Percentiles rank a stretch among this genome's conserved stretches.
Evolutionary conservation across 495 filamentous ascomycete genomes (phyloP).

Genomic region (Oidiodendron maius): DNA sequence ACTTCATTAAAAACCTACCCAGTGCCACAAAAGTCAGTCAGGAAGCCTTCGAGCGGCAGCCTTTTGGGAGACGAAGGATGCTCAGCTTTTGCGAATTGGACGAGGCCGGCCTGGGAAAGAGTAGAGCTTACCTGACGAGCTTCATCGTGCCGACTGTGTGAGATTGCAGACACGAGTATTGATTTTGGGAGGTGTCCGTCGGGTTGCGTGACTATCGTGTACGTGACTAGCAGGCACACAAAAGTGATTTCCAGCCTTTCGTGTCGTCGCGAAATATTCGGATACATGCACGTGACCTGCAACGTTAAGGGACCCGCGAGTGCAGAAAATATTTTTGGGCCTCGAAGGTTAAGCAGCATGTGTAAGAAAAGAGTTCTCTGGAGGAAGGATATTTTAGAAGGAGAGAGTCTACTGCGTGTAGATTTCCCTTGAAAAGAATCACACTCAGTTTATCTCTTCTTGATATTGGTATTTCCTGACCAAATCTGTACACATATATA

Average conservation of each 20-base stretch:
- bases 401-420: too few relatives aligned
- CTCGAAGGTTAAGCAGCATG: neutral
- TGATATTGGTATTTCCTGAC: too few relatives aligned
- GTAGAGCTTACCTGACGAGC: conserved; percentile 86
- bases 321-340: neutral
- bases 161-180: neutral
- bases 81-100: conserved; percentile 24
- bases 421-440: too few relatives aligned
- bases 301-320: neutral
- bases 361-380: neutral
- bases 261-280: conserved; percentile 12
- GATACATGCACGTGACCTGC: conserved; percentile 7
- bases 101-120: conserved; percentile 9
- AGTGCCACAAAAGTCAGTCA: conserved; percentile 32
- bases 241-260: conserved; percentile 11
- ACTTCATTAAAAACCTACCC: conserved; percentile 95
- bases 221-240: neutral
- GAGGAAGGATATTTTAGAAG: too few relatives aligned
- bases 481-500: too few relatives aligned
- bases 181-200: neutral
- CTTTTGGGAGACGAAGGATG: conserved; percentile 17
- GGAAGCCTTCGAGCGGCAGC: conserved; percentile 17
- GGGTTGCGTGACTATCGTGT: neutral
- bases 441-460: too few relatives aligned
- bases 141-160: conserved; percentile 61